Evolutionary conservation across 306 rosid species (phyloP).

Genomic region (Fragaria nilgerrensis): DNA sequence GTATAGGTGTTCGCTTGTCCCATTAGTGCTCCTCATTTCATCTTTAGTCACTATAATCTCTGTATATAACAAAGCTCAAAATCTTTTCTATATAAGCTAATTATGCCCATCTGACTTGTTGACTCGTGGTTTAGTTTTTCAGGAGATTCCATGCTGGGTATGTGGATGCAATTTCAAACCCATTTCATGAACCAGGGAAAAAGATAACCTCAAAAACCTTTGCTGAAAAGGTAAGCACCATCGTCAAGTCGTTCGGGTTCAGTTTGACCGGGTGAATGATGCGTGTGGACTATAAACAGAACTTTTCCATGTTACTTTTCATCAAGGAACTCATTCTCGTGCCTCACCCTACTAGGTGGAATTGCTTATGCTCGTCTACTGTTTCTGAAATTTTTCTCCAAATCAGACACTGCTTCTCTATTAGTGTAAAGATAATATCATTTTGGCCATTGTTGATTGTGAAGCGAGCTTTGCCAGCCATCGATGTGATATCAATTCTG

Average conservation of each 20-base stretch:
- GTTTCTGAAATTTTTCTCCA: background rate
- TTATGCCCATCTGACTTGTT: slow-evolving; percentile 15
- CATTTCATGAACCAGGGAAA: slow-evolving; percentile 89
- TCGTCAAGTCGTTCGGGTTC: slow-evolving; percentile 87
- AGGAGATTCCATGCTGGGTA: slow-evolving; percentile 83
- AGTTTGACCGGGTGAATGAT: slow-evolving; percentile 55
- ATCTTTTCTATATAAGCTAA: background rate
- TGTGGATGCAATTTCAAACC: slow-evolving; percentile 92
- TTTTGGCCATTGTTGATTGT: background rate
- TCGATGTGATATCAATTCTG: background rate
- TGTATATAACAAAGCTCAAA: background rate
- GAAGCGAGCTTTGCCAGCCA: background rate
- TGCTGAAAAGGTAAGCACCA: slow-evolving; percentile 85
- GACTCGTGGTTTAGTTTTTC: slow-evolving; percentile 56
- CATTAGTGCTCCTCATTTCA: background rate
- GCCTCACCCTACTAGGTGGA: slow-evolving; percentile 4
- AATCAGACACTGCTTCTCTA: background rate
- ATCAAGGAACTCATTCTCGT: background rate
- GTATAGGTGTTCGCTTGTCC: background rate
- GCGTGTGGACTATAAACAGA: background rate
- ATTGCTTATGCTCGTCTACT: background rate
- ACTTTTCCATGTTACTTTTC: background rate
- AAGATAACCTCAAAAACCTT: slow-evolving; percentile 87
- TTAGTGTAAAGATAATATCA: background rate
- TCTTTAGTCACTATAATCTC: background rate